Evolutionary conservation across 768 basidiomycete genomes (phyloP), one percentile per base, ranked within the genome.

Genomic region (Podaxis sp.): DNA sequence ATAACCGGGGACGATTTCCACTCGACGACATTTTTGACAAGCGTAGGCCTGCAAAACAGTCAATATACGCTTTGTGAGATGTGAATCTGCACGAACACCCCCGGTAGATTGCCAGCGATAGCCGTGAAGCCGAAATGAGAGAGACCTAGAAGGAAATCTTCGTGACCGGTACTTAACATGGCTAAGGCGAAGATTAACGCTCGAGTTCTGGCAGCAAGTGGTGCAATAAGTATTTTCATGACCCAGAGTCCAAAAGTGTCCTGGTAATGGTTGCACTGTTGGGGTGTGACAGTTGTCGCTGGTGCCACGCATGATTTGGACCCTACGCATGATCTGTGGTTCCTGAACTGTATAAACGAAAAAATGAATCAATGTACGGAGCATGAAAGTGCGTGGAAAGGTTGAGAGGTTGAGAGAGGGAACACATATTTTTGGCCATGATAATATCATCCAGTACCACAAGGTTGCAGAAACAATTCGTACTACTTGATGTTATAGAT

Each of bases 101-200:
- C 90, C 5, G 89, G 85, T 37, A 98, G 90, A 74, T 99, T 99
- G 11, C 93, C 97, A 42, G 94, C 96, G 64, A 99, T 99, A 27
- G 96, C 96, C 35, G 96, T 98, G 71, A 95, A 95, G 76, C 98
- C 98, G 81, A 99, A 98, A 0, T 97, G 97, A 5, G 97, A 95
- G 42, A 98, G 91, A 13, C 97, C 97, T 54, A 98, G 83, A 25
- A 98, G 92, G 77, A 99, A 99, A 25, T 97, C 97, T 76, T 98
- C 97, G 82, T 1, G 96, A 85, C 62, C 97, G 92, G 74, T 95
- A 98, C 75, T 99, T 97, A 42, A 89, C 84, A 51, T 96, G 95
- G 78, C 95, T 97, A 38, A 46, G 58, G 3, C 42, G 11, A 21
- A 59, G 18, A 50, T 18, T 27, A 50, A 32, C 53, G 51, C 27